Evolutionary conservation across 192 early-diverging fungal species (phyloP).

Genomic region (Backusella mclennaniae): DNA sequence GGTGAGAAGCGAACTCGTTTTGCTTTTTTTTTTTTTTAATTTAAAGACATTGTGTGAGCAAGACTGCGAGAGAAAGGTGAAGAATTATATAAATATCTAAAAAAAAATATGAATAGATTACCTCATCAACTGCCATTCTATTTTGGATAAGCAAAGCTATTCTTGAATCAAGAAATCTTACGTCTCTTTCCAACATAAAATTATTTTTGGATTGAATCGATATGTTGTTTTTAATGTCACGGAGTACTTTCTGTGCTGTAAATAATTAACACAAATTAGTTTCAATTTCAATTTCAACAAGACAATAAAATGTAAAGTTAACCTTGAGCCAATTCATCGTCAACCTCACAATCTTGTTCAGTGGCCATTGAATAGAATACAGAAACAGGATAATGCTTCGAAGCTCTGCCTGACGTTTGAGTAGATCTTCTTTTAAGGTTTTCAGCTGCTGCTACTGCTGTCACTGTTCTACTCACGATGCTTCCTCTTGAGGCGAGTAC

Average conservation of each 20-base stretch:
- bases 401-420: slow-evolving; percentile 44
- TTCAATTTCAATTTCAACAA: slow-evolving; percentile 1
- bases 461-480: slow-evolving; percentile 33
- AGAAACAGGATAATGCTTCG: slow-evolving; percentile 68
- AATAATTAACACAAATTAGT: slow-evolving; percentile 9
- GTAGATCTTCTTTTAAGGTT: slow-evolving; percentile 28
- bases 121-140: slow-evolving; percentile 89
- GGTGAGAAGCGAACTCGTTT: slow-evolving; percentile 68
- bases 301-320: slow-evolving; percentile 19
- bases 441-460: slow-evolving; percentile 32
- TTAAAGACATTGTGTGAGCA: neutral
- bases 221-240: slow-evolving; percentile 85
- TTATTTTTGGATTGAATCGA: slow-evolving; percentile 95
- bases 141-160: slow-evolving; percentile 93
- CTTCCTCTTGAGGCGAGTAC: neutral
- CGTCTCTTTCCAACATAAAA: slow-evolving; percentile 91
- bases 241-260: slow-evolving; percentile 76
- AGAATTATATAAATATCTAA: slow-evolving; percentile 22
- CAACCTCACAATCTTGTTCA: slow-evolving; percentile 90
- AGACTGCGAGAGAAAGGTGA: neutral
- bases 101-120: slow-evolving; percentile 27
- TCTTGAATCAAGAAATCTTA: slow-evolving; percentile 86
- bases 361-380: slow-evolving; percentile 81
- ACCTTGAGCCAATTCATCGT: slow-evolving; percentile 91
- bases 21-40: slow-evolving; percentile 42